Evolutionary conservation across 768 basidiomycete genomes (phyloP).

Genomic region (Calvatia gigantea): DNA sequence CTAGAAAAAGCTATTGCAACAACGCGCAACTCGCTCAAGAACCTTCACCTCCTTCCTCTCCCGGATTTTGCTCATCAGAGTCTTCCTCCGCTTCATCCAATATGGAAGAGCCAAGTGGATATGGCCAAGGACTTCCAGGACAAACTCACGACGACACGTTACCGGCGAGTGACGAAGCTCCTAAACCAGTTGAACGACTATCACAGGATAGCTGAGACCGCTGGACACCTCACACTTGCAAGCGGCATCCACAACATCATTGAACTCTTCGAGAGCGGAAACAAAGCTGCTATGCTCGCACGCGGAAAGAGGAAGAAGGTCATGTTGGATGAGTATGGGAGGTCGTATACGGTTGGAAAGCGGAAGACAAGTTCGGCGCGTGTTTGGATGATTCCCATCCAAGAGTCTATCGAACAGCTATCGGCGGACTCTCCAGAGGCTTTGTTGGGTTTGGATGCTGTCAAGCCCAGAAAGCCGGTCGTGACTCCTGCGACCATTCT

Average conservation of each 20-base stretch:
- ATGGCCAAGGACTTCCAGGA: constrained; percentile 56
- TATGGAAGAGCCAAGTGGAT: constrained; percentile 67
- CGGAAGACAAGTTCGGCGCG: constrained; percentile 89
- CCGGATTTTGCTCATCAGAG: constrained; percentile 63
- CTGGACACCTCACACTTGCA: constrained; percentile 56
- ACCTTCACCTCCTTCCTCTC: constrained; percentile 72
- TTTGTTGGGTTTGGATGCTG: constrained; percentile 25
- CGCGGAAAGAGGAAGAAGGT: constrained; percentile 54
- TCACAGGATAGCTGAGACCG: constrained; percentile 53
- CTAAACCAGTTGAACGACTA: constrained; percentile 67
- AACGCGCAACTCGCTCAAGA: constrained; percentile 56
- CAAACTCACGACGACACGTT: constrained; percentile 64
- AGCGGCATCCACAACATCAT: constrained; percentile 48
- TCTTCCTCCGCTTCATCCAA: constrained; percentile 53
- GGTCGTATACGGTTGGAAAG: constrained; percentile 82
- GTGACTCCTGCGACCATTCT: constrained; percentile 66
- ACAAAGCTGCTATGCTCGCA: constrained; percentile 45
- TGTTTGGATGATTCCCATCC: constrained; percentile 86
- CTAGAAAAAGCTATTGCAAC: constrained; percentile 63
- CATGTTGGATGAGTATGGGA: constrained; percentile 68
- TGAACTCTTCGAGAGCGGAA: constrained; percentile 61
- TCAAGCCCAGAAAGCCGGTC: constrained; percentile 17
- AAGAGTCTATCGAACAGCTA: constrained; percentile 17
- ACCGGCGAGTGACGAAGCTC: constrained; percentile 58
- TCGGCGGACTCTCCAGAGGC: constrained; percentile 18